Conservation (phyloP, 192 early-diverging fungal species). For the Coemansia aciculifera region DNA sequence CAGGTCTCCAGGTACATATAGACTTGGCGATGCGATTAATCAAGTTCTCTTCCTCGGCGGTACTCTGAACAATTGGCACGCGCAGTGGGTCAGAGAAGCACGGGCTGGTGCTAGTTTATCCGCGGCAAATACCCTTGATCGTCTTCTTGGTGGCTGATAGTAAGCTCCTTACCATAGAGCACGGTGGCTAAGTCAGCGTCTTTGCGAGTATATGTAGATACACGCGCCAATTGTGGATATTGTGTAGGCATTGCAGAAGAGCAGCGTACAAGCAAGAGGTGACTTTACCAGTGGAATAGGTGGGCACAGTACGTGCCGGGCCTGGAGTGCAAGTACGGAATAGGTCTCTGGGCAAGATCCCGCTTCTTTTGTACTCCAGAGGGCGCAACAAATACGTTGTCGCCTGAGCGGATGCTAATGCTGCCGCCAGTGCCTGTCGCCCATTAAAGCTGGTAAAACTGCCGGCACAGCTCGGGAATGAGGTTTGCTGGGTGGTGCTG, state of each 20-base stretch:
- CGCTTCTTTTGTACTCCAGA: slow-evolving; percentile 94
- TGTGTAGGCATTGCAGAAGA: slow-evolving; percentile 92
- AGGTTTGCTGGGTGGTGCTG: slow-evolving; percentile 73
- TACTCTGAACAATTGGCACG: slow-evolving; percentile 96
- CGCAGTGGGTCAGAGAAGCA: slow-evolving; percentile 78
- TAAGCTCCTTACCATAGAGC: slow-evolving; percentile 57
- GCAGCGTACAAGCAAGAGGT: slow-evolving; percentile 91
- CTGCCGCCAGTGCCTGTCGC: slow-evolving; percentile 72
- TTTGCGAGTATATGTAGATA: slow-evolving; percentile 95
- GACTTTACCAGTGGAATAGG: slow-evolving; percentile 80
- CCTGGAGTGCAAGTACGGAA: slow-evolving; percentile 76
- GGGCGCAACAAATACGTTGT: slow-evolving; percentile 86
- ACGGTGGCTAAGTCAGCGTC: slow-evolving; percentile 22
- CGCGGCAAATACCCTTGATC: slow-evolving; percentile 97
- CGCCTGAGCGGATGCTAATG: slow-evolving; percentile 75
- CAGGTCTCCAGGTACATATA: slow-evolving; percentile 88
- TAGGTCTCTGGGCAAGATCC: slow-evolving; percentile 75
- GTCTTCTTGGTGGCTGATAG: slow-evolving; percentile 93
- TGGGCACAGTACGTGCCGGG: slow-evolving; percentile 61
- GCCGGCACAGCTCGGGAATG: slow-evolving; percentile 61
- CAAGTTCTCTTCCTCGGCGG: slow-evolving; percentile 88
- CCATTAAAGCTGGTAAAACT: slow-evolving; percentile 78
- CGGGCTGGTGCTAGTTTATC: slow-evolving; percentile 62
- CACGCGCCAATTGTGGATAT: slow-evolving; percentile 83
- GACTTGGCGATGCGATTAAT: slow-evolving; percentile 83